A percentile compares a stretch with the other conserved stretches of the same genome.
Evolutionary conservation across 2,329 filamentous ascomycete species (phyloP).

Genomic region (Colletotrichum australisinense): DNA sequence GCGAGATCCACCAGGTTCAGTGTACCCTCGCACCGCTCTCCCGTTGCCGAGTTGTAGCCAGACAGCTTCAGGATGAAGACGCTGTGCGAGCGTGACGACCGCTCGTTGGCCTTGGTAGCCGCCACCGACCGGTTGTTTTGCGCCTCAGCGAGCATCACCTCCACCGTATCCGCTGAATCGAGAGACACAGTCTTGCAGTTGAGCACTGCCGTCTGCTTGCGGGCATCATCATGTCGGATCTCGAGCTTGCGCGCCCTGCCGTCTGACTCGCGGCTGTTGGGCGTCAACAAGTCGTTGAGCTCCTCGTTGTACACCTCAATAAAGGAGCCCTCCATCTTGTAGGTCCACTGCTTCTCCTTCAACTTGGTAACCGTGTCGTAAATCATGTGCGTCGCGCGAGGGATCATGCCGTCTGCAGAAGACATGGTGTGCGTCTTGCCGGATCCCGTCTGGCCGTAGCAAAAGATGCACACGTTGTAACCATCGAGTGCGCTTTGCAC

Average conservation of each 20-base stretch:
- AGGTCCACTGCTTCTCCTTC: conserved; percentile 92
- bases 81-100: conserved; percentile 93
- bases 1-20: conserved; percentile 96
- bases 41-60: conserved; percentile 78
- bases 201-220: conserved; percentile 84
- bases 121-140: conserved; percentile 91
- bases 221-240: conserved; percentile 85
- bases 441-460: conserved; percentile 96
- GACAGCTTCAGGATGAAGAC: conserved; percentile 91
- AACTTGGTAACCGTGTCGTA: conserved; percentile 87
- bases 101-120: conserved; percentile 96
- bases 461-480: conserved; percentile 99
- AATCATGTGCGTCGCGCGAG: conserved; percentile 91
- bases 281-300: conserved; percentile 84
- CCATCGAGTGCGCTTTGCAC: conserved; percentile 97
- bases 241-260: conserved; percentile 85
- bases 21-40: conserved; percentile 89
- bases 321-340: conserved; percentile 94
- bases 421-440: conserved; percentile 99
- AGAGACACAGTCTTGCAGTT: conserved; percentile 83
- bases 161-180: conserved; percentile 83
- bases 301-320: conserved; percentile 99
- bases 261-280: conserved; percentile 70
- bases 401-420: conserved; percentile 91
- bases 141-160: conserved; percentile 82